These are phyloP conservation scores for Talaromyces trachyspermus DNA, from an alignment of 495 filamentous ascomycete species.

Conservation along the genomic window DNA sequence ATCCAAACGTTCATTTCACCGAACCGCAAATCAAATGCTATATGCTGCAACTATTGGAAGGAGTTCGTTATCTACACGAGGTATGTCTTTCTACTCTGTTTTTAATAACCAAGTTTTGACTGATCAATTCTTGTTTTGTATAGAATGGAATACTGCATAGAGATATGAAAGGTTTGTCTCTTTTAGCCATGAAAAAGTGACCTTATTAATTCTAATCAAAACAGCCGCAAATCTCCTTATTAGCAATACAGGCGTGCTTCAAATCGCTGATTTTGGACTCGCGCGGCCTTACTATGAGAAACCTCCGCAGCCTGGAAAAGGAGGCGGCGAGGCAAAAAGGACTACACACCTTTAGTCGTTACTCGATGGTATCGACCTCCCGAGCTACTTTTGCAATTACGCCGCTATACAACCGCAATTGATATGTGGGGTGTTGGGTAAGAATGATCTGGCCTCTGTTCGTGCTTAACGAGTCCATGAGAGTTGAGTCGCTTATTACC, in stretches of 20 bases:
- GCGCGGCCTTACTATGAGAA: conserved; percentile 89
- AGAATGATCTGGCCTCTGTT: conserved; percentile 16
- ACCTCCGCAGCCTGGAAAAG: conserved; percentile 67
- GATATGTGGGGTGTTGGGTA: conserved; percentile 98
- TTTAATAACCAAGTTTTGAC: conserved; percentile 8
- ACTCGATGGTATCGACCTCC: conserved; percentile 97
- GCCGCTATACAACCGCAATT: conserved; percentile 88
- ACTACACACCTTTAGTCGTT: conserved; percentile 92
- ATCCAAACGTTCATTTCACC: conserved; percentile 78
- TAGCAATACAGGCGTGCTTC: conserved; percentile 85
- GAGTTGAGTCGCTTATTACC: conserved; percentile 16
- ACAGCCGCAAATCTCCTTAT: conserved; percentile 91
- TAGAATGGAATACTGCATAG: conserved; percentile 81
- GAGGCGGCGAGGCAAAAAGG: conserved; percentile 79
- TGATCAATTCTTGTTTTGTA: not conserved
- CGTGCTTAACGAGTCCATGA: not conserved
- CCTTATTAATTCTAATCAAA: conserved; percentile 15
- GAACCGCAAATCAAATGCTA: conserved; percentile 97
- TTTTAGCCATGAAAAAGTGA: not conserved
- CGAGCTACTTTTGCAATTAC: conserved; percentile 80
- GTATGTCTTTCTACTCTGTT: conserved; percentile 24
- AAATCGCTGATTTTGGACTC: conserved; percentile 96
- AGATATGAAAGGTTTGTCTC: conserved; percentile 77
- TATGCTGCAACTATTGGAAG: conserved; percentile 87
- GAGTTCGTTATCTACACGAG: conserved; percentile 81